Evolutionary conservation across 2,329 filamentous ascomycete genomes (phyloP).

Genomic region (Neonectria magnoliae): DNA sequence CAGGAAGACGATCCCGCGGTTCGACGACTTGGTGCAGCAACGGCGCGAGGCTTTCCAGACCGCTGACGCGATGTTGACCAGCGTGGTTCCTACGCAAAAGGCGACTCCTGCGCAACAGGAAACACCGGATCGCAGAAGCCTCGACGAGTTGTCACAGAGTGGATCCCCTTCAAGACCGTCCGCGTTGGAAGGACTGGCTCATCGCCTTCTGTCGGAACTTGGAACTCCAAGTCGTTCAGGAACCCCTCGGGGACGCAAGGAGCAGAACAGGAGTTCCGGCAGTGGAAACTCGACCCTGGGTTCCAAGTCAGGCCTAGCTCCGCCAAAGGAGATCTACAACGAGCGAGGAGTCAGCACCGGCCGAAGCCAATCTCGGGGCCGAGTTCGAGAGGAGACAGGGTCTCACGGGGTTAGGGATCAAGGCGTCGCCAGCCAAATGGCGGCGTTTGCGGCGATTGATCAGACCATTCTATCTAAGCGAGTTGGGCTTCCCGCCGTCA

Average conservation of each 20-base stretch:
- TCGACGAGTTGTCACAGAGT: slow-evolving; percentile 56
- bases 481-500: slow-evolving; percentile 59
- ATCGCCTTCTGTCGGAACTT: slow-evolving; percentile 69
- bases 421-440: slow-evolving; percentile 60
- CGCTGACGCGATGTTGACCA: slow-evolving; percentile 60
- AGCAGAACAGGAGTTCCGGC: slow-evolving; percentile 49
- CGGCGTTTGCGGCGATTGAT: slow-evolving; percentile 71
- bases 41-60: slow-evolving; percentile 72
- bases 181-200: slow-evolving; percentile 69
- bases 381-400: slow-evolving; percentile 42
- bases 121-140: slow-evolving; percentile 55
- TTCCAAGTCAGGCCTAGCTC: slow-evolving; percentile 47
- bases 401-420: slow-evolving; percentile 46
- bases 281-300: slow-evolving; percentile 47
- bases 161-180: slow-evolving; percentile 64
- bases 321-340: slow-evolving; percentile 56
- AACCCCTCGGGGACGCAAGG: slow-evolving; percentile 62
- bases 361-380: slow-evolving; percentile 55
- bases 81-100: slow-evolving; percentile 44
- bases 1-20: slow-evolving; percentile 72
- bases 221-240: slow-evolving; percentile 62
- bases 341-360: slow-evolving; percentile 46
- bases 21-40: slow-evolving; percentile 76
- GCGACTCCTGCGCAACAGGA: slow-evolving; percentile 45
- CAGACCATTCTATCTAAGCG: slow-evolving; percentile 68